Evolutionary conservation across 1,284 basidiomycete species (phyloP), one percentile per base, ranked within the genome.

Genomic region (Hemileia vastatrix): DNA sequence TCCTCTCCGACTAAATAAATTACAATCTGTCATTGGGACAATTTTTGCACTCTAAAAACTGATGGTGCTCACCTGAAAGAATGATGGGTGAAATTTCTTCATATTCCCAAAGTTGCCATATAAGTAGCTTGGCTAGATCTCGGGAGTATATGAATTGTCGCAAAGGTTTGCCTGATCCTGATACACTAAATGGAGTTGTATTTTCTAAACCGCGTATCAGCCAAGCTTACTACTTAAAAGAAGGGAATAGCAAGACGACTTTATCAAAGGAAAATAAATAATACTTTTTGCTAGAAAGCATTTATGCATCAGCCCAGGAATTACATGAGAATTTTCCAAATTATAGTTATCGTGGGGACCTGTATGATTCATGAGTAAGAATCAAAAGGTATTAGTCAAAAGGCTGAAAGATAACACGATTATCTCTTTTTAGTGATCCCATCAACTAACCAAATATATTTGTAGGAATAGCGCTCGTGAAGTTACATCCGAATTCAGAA

Each of bases 71-170:
- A 86, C 88, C 86, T 4, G 86, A 88, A 8, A 94, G 81, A 68
- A 94, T 93, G 73, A 93, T 78, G 2, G 90, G 90, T 69, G 90
- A 88, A 47, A 92, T 86, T 69, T 87, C 84, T 57, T 90, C 82
- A 73, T 94, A 93, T 73, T 91, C 86, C 57, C 87, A 80, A 65
- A 93, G 78, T 79, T 86, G 84, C 90, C 90, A 94, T 70, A 94
- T 86, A 80, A 93, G 90, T 57, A 92, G 80, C 76, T 88, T 92
- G 56, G 90, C 90, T 56, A 94, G 84, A 77, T 93, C 90, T 57
- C 83, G 80, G n/a, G 90, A 92, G 78, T 89, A 93, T 76, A 93
- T 91, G 77, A 94, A 94, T 76, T 94, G 90, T 32, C 90, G 83
- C 36, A 93, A 81, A 4, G 90, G 90, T 69, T 86, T 88, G 43